Evolutionary conservation across 164 flowering plant genomes (phyloP).

Genomic region (Cinnamomum chago): DNA sequence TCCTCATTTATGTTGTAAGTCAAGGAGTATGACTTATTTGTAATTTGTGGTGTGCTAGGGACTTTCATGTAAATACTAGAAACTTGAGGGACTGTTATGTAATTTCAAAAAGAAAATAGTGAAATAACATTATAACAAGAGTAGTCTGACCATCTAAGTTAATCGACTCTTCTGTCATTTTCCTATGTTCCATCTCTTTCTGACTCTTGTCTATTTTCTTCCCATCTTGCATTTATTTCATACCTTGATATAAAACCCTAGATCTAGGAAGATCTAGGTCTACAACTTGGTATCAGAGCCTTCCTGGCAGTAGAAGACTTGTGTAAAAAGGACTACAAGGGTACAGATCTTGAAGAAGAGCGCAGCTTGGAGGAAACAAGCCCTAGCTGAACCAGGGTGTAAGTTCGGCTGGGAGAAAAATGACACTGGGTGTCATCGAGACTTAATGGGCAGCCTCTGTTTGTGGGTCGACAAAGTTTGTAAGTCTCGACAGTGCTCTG

Average conservation of each 20-base stretch:
- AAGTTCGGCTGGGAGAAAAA: neutral
- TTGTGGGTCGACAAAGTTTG: neutral
- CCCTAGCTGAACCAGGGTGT: neutral
- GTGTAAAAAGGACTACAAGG: neutral
- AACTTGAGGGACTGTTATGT: too few relatives aligned
- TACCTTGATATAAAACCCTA: neutral
- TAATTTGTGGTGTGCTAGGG: too few relatives aligned
- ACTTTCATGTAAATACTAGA: too few relatives aligned
- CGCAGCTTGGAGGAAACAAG: neutral
- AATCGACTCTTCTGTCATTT: neutral
- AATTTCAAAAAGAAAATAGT: too few relatives aligned
- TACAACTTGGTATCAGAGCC: too few relatives aligned
- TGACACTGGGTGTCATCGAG: neutral
- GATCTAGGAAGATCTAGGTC: too few relatives aligned
- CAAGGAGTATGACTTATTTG: too few relatives aligned
- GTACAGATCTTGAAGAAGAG: neutral
- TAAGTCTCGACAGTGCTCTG: neutral
- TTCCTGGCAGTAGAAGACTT: neutral
- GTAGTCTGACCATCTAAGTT: neutral
- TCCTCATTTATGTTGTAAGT: too few relatives aligned
- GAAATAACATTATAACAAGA: too few relatives aligned
- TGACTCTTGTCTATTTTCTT: too few relatives aligned
- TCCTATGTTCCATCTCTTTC: too few relatives aligned
- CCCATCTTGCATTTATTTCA: neutral
- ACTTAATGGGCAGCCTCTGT: neutral